phyloP scores from a whole-genome alignment of 2,329 filamentous ascomycete genomes.

The Clonostachys rhizophaga region DNA sequence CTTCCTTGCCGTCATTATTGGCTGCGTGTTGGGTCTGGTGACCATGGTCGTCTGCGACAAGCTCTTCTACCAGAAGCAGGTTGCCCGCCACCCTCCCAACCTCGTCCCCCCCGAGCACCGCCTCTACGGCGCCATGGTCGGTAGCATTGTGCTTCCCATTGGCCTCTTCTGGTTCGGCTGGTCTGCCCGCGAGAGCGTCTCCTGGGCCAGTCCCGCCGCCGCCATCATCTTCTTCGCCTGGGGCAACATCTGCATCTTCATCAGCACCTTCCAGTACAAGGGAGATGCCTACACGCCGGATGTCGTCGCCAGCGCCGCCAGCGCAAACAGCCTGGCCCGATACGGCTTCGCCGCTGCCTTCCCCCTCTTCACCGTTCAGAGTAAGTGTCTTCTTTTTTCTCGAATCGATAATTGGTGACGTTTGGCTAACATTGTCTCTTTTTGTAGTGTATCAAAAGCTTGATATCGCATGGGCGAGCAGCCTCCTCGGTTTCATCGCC shows the following conservation, averaged over 20 bases:
- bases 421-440: background rate
- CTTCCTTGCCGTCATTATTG: slow-evolving; percentile 38
- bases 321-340: slow-evolving; percentile 53
- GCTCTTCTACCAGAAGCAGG: slow-evolving; percentile 32
- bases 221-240: slow-evolving; percentile 53
- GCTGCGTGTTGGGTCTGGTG: slow-evolving; percentile 22
- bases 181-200: slow-evolving; percentile 37
- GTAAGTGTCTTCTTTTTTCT: slow-evolving; percentile 20
- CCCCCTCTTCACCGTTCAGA: slow-evolving; percentile 56
- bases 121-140: slow-evolving; percentile 54
- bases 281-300: slow-evolving; percentile 50
- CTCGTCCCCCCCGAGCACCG: slow-evolving; percentile 49
- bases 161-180: slow-evolving; percentile 59
- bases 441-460: slow-evolving; percentile 33
- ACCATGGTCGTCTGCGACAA: slow-evolving; percentile 26
- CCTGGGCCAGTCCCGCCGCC: slow-evolving; percentile 44
- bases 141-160: slow-evolving; percentile 45
- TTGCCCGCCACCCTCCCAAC: slow-evolving; percentile 17
- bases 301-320: slow-evolving; percentile 52
- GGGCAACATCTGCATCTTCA: slow-evolving; percentile 57
- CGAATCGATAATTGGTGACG: background rate
- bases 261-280: slow-evolving; percentile 45
- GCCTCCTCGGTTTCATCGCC: slow-evolving; percentile 40
- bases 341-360: slow-evolving; percentile 53
- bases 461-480: slow-evolving; percentile 40